phyloP scores from a whole-genome alignment of 345 rosid genomes.

The Dimocarpus longan region DNA sequence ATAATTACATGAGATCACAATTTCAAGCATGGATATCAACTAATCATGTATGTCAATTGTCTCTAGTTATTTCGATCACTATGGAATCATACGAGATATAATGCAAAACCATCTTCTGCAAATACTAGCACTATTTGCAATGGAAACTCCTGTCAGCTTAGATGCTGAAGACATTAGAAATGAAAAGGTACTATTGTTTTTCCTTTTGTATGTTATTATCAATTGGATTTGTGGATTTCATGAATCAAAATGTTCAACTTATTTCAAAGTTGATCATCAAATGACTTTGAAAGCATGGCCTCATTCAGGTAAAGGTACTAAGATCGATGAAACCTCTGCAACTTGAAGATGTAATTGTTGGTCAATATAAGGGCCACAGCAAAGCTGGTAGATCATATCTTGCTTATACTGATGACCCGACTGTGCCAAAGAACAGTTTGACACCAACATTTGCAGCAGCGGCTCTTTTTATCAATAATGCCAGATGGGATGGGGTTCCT shows the following conservation, averaged over 20 bases:
- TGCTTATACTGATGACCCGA: constrained; percentile 77
- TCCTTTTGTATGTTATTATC: constrained; percentile 1
- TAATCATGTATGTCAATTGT: background rate
- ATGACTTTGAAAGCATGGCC: constrained; percentile 2
- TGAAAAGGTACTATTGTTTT: constrained; percentile 66
- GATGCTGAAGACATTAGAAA: constrained; percentile 93
- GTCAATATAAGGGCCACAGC: constrained; percentile 88
- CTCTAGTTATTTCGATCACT: constrained; percentile 76
- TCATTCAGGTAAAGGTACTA: constrained; percentile 76
- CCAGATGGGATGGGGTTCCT: constrained; percentile 97
- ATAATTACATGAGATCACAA: background rate
- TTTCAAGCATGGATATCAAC: background rate
- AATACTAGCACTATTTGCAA: constrained; percentile 89
- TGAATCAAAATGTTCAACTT: background rate
- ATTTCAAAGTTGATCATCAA: background rate
- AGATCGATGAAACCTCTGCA: constrained; percentile 79
- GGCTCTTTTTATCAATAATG: constrained; percentile 82
- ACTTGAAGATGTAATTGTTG: constrained; percentile 75
- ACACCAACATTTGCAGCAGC: constrained; percentile 96
- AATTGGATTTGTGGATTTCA: background rate
- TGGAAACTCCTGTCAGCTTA: constrained; percentile 97
- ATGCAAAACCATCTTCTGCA: constrained; percentile 97
- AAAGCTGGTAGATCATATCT: constrained; percentile 58
- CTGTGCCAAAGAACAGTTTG: constrained; percentile 66
- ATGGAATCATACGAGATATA: constrained; percentile 90